Evolutionary conservation across 2,329 filamentous ascomycete species (phyloP).

Genomic region (Pseudodiploospora longispora): DNA sequence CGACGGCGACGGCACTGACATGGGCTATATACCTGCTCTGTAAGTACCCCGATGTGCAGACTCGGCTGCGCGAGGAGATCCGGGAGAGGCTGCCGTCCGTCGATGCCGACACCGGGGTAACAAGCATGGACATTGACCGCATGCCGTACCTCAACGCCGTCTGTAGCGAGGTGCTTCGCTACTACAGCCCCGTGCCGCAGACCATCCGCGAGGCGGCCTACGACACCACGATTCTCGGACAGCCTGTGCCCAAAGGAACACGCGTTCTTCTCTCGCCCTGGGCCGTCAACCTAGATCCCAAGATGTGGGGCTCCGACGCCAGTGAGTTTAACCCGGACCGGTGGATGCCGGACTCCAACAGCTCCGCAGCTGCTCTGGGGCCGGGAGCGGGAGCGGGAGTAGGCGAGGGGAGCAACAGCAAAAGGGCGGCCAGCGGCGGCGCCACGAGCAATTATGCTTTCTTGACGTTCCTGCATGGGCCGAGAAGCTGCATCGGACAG

Average conservation of each 20-base stretch:
- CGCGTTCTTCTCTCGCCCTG: conserved; percentile 55
- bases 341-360: conserved; percentile 50
- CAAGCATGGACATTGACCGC: conserved; percentile 51
- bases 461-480: conserved; percentile 79
- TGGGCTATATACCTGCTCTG: conserved; percentile 68
- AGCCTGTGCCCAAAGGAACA: conserved; percentile 63
- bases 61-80: conserved; percentile 60
- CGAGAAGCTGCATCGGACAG: conserved; percentile 76
- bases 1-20: conserved; percentile 66
- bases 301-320: conserved; percentile 72
- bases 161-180: conserved; percentile 67
- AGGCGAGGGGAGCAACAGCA: conserved; percentile 7
- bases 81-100: conserved; percentile 48
- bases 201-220: conserved; percentile 58
- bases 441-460: conserved; percentile 69
- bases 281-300: conserved; percentile 61
- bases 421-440: conserved; percentile 54
- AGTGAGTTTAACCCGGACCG: conserved; percentile 69
- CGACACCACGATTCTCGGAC: conserved; percentile 57
- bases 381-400: background rate
- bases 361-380: conserved; percentile 18
- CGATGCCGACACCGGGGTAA: conserved; percentile 26
- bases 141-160: conserved; percentile 77
- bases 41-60: conserved; percentile 56
- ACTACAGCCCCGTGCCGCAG: conserved; percentile 62